phyloP scores from a whole-genome alignment of 148 eudicot genomes.

The Persicaria tinctoria region DNA sequence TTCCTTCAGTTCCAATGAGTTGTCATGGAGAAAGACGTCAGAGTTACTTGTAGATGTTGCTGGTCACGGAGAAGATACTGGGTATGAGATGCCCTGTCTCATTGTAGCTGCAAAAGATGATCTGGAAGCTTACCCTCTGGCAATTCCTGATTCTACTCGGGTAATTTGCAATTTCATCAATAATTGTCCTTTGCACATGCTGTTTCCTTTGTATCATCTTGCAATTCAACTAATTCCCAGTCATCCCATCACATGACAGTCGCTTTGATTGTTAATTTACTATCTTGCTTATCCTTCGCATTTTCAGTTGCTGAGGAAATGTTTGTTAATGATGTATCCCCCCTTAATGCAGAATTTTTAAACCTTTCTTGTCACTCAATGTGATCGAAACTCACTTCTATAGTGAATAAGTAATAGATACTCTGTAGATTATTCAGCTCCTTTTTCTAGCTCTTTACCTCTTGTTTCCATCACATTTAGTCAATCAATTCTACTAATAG shows the following conservation, averaged over 20 bases:
- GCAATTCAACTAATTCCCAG: not conserved
- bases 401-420: not conserved
- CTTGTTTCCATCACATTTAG: not conserved
- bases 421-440: no score
- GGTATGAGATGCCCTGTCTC: slow-evolving; percentile 84
- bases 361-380: not conserved
- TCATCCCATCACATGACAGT: no score
- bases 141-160: slow-evolving; percentile 75
- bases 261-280: not conserved
- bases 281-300: not conserved
- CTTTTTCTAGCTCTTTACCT: not conserved
- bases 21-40: slow-evolving; percentile 61
- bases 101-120: slow-evolving; percentile 89
- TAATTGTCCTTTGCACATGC: slow-evolving; percentile 25
- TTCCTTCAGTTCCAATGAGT: slow-evolving; percentile 48
- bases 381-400: not conserved
- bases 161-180: slow-evolving; percentile 22
- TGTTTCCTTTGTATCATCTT: not conserved
- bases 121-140: slow-evolving; percentile 55
- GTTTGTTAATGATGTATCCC: no score
- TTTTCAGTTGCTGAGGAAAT: no score
- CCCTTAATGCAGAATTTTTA: no score
- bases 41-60: slow-evolving; percentile 84
- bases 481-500: not conserved
- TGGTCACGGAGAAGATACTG: slow-evolving; percentile 74